phyloP scores from a whole-genome alignment of 192 early-diverging fungal species.

The Coemansia umbellata region DNA sequence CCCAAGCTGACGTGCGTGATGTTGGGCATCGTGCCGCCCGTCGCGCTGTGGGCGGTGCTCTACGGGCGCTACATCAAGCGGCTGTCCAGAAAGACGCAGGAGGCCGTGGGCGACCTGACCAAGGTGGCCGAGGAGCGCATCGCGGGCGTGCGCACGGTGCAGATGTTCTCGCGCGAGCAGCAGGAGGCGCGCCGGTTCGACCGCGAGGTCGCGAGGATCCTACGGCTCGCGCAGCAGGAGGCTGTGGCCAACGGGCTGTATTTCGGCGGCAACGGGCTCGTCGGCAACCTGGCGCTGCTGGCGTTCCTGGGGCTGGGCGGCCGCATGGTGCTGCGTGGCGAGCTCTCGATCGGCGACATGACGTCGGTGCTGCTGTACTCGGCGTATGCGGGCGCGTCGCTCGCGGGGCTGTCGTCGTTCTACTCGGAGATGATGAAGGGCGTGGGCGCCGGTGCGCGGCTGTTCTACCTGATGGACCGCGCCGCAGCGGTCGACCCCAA shows the following conservation, averaged over 20 bases:
- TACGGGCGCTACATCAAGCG: constrained; percentile 65
- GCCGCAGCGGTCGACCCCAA: constrained; percentile 35
- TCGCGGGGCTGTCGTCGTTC: constrained; percentile 58
- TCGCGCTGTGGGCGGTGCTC: constrained; percentile 63
- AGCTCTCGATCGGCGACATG: constrained; percentile 63
- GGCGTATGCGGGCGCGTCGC: constrained; percentile 59
- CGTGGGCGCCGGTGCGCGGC: constrained; percentile 57
- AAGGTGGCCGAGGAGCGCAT: constrained; percentile 67
- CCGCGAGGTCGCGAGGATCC: constrained; percentile 34
- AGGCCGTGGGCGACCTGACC: constrained; percentile 61
- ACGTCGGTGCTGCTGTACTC: constrained; percentile 67
- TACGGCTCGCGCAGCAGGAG: constrained; percentile 43
- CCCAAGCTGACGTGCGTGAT: constrained; percentile 65
- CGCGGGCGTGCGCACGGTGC: constrained; percentile 52
- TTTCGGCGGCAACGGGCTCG: constrained; percentile 61
- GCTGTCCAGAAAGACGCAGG: constrained; percentile 61
- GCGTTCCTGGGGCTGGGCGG: constrained; percentile 64
- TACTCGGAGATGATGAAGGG: constrained; percentile 75
- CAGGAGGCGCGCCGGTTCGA: constrained; percentile 38
- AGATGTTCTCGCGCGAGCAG: constrained; percentile 47
- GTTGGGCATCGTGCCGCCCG: constrained; percentile 69
- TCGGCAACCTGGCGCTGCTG: constrained; percentile 61
- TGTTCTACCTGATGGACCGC: constrained; percentile 59
- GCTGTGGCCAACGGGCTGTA: constrained; percentile 60
- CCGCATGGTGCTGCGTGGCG: constrained; percentile 57